Base-by-base conservation (phyloP, 2,329 filamentous ascomycete genomes). In the Tympanopsis confertula region DNA sequence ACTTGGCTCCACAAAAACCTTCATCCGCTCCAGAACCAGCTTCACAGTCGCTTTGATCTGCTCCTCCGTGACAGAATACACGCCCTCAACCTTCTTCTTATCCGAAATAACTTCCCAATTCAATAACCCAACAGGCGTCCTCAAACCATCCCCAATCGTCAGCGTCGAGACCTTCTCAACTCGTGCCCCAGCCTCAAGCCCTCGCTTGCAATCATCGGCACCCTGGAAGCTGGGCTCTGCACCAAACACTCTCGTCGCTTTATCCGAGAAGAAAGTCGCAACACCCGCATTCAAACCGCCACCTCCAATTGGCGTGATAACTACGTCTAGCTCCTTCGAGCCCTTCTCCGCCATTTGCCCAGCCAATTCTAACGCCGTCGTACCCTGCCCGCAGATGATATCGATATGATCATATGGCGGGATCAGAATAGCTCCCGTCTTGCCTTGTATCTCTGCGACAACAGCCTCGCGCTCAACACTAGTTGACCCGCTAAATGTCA, bases 251-350 rank as follows among this genome's bases (percentile, higher is more conserved):
- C 30, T 10, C 30, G 30, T 33, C 12, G 30, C 7, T 17, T 33
- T 33, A 17, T 33, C 30, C 12, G 30, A 33, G 30, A 33, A 33
- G 30, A 33, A 33, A 7, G 30, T 33, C 30, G 30, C 30, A 10
- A 33, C 30, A 17, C 30, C 30, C 7, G 30, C 30, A 15, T 33
- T 33, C 15, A 33, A 18, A 7, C 30, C 30, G 7, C 30, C 30
- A 18, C 30, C 30, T 7, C 30, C 30, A 15, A 33, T 18, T 7
- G 30, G 30, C 12, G 30, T 33, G 30, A 33, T 33, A 10, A 33
- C 30, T 7, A 15, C 30, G 15, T 33, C 30, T 10, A 33, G 30
- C 10, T 28, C 10, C n/a, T n/a, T 28, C 24, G 24, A 28, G 7
- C 30, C 15, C 30, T 33, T 33, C 30, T 33, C 30, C 7, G 10